These are phyloP conservation scores for Penicillium goetzii DNA, from an alignment of 495 filamentous ascomycete genomes.

Conservation along the genomic window DNA sequence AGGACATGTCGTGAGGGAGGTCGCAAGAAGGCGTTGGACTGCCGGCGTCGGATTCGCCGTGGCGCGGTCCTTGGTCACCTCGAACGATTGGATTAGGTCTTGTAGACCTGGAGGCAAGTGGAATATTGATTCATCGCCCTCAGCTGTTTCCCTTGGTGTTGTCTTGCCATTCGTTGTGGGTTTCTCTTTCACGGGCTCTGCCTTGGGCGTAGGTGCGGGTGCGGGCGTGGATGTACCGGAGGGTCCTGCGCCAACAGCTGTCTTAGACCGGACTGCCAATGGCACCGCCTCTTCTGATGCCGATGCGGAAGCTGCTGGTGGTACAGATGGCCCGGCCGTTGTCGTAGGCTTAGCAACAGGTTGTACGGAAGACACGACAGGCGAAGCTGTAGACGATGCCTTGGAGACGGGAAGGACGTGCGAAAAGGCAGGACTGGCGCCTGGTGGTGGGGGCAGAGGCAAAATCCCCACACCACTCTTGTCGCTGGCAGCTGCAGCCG, in stretches of 20 bases:
- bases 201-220: conserved; percentile 40
- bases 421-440: conserved; percentile 53
- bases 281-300: conserved; percentile 39
- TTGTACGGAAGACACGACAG: conserved; percentile 55
- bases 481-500: conserved; percentile 91
- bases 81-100: conserved; percentile 88
- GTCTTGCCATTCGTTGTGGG: conserved; percentile 41
- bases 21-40: conserved; percentile 70
- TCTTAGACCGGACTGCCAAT: conserved; percentile 47
- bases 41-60: conserved; percentile 59
- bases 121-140: conserved; percentile 77
- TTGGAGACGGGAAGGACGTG: conserved; percentile 47
- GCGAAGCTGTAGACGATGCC: conserved; percentile 57
- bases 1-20: conserved; percentile 71
- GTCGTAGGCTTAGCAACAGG: conserved; percentile 48
- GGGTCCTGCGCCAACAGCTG: conserved; percentile 36
- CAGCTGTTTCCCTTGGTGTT: conserved; percentile 37
- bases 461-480: conserved; percentile 87
- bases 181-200: conserved; percentile 38
- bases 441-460: conserved; percentile 87
- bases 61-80: conserved; percentile 73
- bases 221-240: conserved; percentile 26
- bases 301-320: conserved; percentile 35
- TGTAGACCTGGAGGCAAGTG: conserved; percentile 90
- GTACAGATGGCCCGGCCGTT: conserved; percentile 12